Percentiles rank a stretch among this genome's conserved stretches.
Evolutionary conservation across 345 rosid species (phyloP).

Genomic region (Dipteronia dyeriana): DNA sequence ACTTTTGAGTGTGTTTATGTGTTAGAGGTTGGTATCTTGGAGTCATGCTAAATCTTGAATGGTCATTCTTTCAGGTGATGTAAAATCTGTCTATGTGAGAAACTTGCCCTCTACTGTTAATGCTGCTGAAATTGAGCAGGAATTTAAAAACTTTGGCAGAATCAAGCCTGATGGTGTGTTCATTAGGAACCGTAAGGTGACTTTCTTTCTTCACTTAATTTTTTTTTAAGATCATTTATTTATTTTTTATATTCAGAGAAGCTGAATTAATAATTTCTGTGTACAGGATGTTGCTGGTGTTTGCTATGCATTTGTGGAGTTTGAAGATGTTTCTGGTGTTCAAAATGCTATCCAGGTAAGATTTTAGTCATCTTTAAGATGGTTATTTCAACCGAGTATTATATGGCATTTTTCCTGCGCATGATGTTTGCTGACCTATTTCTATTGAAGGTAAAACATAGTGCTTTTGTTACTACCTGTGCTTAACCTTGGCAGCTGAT

Average conservation of each 20-base stretch:
- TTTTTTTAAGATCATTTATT: neutral
- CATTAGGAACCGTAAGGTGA: slow-evolving; percentile 85
- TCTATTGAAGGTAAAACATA: neutral
- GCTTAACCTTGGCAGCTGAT: neutral
- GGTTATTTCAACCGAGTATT: neutral
- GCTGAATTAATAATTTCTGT: slow-evolving; percentile 20
- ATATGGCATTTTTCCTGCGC: neutral
- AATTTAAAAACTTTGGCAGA: slow-evolving; percentile 78
- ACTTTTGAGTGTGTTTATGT: neutral
- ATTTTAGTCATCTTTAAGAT: neutral
- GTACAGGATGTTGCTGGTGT: slow-evolving; percentile 87
- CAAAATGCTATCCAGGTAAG: slow-evolving; percentile 90
- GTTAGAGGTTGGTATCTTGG: neutral
- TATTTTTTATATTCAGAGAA: slow-evolving; percentile 4
- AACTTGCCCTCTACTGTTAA: slow-evolving; percentile 84
- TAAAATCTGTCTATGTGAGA: slow-evolving; percentile 91
- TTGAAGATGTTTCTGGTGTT: slow-evolving; percentile 79
- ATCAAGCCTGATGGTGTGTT: slow-evolving; percentile 91
- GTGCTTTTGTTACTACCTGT: neutral
- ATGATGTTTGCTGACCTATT: neutral
- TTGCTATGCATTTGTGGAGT: slow-evolving; percentile 97
- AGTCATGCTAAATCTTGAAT: slow-evolving; percentile 26
- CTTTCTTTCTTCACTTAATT: slow-evolving; percentile 1
- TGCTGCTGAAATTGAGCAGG: slow-evolving; percentile 82
- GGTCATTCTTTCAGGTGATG: slow-evolving; percentile 58